Evolutionary conservation across 2,329 filamentous ascomycete genomes (phyloP), one percentile per base, ranked within the genome.

Genomic region (Microsporum audouinii): DNA sequence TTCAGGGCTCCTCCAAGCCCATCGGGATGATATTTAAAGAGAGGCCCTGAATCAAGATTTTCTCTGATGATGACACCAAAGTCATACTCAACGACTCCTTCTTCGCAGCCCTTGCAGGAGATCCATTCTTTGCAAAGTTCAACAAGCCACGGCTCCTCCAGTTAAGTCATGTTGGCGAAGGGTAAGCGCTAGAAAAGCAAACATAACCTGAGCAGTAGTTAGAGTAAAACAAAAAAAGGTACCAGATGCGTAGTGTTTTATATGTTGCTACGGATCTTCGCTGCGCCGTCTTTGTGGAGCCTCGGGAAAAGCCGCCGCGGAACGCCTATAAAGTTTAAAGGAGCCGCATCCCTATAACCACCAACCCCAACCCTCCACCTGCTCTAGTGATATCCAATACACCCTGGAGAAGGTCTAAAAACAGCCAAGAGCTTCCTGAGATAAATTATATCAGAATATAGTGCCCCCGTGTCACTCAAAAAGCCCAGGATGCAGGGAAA

Each of bases 61-160:
- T 12, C 14, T 31, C 41, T 31, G 10, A 61, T 55, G 29, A 61
- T 61, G n/a, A 34, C 10, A 4, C 39, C 41, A 10, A 61, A 7
- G 17, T 59, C 60, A 36, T 61, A 45, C 33, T 61, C 53, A 47
- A 29, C 60, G 8, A 45, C 14, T 31, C 55, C 60, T 34, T 59
- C 29, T 7, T 61, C 53, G 51, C 51, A 61, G 17, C 17, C 17
- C 17, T 23, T 23, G 38, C 38, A 39, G 23, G 14, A 51, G 6
- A 49, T 31, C 29, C 27, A 61, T 14, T 59, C 23, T 39, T 53
- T 23, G n/a, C 43, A 5, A 56, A 59, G 55, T n/a, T 23, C 8
- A 3, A 43, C 31, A 23, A 59, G 36, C 53, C 60, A 61, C 58
- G 29, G 56, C 27, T 59, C 59, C 8, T 39, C 43, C 14, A 4